Evolutionary conservation across 495 filamentous ascomycete genomes (phyloP), one percentile per base, ranked within the genome.

Genomic region (Penicillium turbatum): DNA sequence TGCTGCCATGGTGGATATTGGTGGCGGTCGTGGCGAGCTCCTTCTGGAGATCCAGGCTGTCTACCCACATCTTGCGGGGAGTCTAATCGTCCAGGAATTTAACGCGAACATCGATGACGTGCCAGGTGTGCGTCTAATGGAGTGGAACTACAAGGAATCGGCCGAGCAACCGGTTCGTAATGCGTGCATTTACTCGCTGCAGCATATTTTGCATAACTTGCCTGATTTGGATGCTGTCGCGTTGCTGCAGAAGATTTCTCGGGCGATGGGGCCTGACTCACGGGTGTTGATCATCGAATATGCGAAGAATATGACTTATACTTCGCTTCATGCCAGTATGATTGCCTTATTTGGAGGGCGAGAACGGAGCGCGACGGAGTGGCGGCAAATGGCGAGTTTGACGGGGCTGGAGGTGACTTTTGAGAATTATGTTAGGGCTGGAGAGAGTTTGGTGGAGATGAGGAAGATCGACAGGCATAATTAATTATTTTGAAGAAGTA

Each of bases 1-100:
- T 0, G 48, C 55, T 8, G 55, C 61, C 2, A 65, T 83, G 32
- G 79, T 85, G 2, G 82, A 85, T 61, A 74, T 83, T 11, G 81
- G 72, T 16, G 82, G 81, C 4, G 73, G 71, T n/a, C 57, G 70
- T 5, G 82, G 82, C 0, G 73, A 82, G 35, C 70, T 83, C 36
- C 65, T 82, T 0, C 61, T 73, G 0, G 70, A 70, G 32, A 72
- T 83, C 49, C 66, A 67, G 30, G 50, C 61, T 3, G 66, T 66
- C 0, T 70, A 69, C 46, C 80, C 79, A 0, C 59, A 69, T 11
- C 61, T 75, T 6, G n/a, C 62, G 0, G 69, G 70, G 2, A 62
- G 68, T 10, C 62, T 82, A 6, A 61, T 84, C 5, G 61, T 83
- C 6, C 76, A 83, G 55, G 67, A 78, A 24, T 74, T 72, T 56